phyloP scores from a whole-genome alignment of 805 yeast species.

The Wickerhamomyces rabaulensis region DNA sequence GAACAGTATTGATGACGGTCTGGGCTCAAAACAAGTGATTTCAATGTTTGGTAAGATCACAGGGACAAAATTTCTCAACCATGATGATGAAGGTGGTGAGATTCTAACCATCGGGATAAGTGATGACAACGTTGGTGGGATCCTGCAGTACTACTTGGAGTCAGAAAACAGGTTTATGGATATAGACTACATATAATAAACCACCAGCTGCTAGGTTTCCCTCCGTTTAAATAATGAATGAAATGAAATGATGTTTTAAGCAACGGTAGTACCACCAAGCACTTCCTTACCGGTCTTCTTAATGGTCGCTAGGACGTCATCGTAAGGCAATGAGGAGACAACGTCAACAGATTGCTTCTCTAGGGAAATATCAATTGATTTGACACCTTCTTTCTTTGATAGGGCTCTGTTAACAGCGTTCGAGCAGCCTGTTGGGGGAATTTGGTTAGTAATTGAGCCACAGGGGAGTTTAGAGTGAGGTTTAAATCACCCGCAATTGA shows the following conservation, averaged over 20 bases:
- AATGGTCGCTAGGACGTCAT: constrained; percentile 74
- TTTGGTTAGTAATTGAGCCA: neutral
- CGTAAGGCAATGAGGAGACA: constrained; percentile 58
- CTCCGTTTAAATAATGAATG: neutral
- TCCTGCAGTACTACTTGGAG: constrained; percentile 41
- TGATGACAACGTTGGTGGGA: constrained; percentile 54
- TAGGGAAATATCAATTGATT: constrained; percentile 65
- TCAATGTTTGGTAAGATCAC: constrained; percentile 55
- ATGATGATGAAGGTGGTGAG: constrained; percentile 37
- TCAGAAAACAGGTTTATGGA: constrained; percentile 32
- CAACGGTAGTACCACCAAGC: constrained; percentile 52
- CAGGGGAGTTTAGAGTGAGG: too few species aligned
- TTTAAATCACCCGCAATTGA: too few species aligned
- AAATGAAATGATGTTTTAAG: constrained; percentile 2
- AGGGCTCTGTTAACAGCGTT: constrained; percentile 79
- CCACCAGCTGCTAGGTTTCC: neutral
- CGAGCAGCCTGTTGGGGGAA: constrained; percentile 57
- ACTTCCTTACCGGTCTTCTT: constrained; percentile 89
- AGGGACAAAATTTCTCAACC: constrained; percentile 44
- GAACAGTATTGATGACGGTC: constrained; percentile 16
- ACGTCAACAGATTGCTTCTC: constrained; percentile 83
- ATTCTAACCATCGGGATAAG: constrained; percentile 47
- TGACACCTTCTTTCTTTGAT: constrained; percentile 66
- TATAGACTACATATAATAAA: constrained; percentile 28
- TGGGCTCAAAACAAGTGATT: constrained; percentile 36